Evolutionary conservation across 2,329 filamentous ascomycete species (phyloP).

Genomic region (Aspergillus hiratsukae): DNA sequence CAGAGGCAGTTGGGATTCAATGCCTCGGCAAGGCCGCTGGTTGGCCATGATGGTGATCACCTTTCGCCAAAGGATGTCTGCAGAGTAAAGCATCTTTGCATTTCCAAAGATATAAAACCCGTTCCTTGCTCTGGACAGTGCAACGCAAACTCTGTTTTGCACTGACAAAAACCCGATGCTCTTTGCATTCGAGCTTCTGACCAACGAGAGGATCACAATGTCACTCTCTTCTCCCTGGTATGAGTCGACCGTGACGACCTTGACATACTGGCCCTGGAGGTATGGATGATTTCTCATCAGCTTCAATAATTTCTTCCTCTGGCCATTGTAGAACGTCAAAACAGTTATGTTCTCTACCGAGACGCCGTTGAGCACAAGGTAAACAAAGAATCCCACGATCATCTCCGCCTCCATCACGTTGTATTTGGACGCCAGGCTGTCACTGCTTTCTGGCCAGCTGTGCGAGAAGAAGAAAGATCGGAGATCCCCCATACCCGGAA

Average conservation of each 20-base stretch:
- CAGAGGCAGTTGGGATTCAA: constrained; percentile 56
- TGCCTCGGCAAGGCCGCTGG: constrained; percentile 16
- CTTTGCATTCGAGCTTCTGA: constrained; percentile 59
- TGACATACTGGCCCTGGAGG: constrained; percentile 45
- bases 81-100: constrained; percentile 47
- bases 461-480: constrained; percentile 63
- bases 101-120: constrained; percentile 88
- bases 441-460: constrained; percentile 59
- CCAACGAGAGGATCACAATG: constrained; percentile 73
- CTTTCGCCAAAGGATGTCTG: constrained; percentile 49
- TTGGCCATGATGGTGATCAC: constrained; percentile 43
- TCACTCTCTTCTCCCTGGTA: constrained; percentile 93
- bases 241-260: constrained; percentile 77
- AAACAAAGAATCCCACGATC: constrained; percentile 66
- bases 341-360: constrained; percentile 63
- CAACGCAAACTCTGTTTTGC: constrained; percentile 59
- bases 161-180: constrained; percentile 71
- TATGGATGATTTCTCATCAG: constrained; percentile 40
- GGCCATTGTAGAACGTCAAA: constrained; percentile 83
- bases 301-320: constrained; percentile 61
- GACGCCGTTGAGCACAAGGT: constrained; percentile 67
- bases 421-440: constrained; percentile 60
- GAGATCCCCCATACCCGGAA: constrained; percentile 60
- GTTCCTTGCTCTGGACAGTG: constrained; percentile 64
- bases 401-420: constrained; percentile 72